A percentile compares a stretch with the other conserved stretches of the same genome.
Evolutionary conservation across 129 eudicot genomes (phyloP).

Genomic region (Escallonia rubra): DNA sequence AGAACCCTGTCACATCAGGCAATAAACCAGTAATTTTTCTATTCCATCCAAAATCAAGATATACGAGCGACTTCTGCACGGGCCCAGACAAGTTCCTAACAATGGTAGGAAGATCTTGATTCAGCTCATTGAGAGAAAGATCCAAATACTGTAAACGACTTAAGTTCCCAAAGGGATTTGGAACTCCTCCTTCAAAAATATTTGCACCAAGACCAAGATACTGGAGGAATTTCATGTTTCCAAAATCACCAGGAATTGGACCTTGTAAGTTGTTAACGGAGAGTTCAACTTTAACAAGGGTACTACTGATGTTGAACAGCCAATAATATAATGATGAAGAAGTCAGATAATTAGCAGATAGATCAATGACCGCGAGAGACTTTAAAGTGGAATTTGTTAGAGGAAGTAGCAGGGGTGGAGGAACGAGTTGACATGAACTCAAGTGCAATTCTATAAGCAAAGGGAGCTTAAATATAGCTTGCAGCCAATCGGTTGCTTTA

Average conservation of each 20-base stretch:
- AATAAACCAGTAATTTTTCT: constrained; percentile 20
- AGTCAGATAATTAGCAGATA: no score
- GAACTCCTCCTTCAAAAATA: constrained; percentile 19
- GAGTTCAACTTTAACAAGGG: constrained; percentile 11
- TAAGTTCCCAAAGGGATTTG: constrained; percentile 21
- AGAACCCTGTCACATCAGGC: constrained; percentile 24
- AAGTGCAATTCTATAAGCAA: constrained; percentile 15
- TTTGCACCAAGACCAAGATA: constrained; percentile 13
- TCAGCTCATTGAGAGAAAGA: constrained; percentile 6
- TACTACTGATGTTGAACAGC: constrained; percentile 3
- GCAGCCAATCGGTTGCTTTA: constrained; percentile 3
- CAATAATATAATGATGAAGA: no score
- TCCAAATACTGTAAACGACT: constrained; percentile 12
- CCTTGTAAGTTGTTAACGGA: constrained; percentile 13
- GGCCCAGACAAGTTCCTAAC: background rate
- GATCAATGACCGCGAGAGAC: no score
- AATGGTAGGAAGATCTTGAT: constrained; percentile 2
- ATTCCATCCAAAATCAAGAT: constrained; percentile 12
- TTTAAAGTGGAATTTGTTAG: no score
- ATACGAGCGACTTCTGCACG: constrained; percentile 5
- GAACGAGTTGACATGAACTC: constrained; percentile 1
- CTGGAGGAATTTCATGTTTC: constrained; percentile 7
- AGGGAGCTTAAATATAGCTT: constrained; percentile 19
- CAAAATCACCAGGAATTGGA: constrained; percentile 5
- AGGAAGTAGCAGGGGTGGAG: no score